phyloP scores from a whole-genome alignment of 306 rosid genomes.

The Dalbergia cochinchinensis region DNA sequence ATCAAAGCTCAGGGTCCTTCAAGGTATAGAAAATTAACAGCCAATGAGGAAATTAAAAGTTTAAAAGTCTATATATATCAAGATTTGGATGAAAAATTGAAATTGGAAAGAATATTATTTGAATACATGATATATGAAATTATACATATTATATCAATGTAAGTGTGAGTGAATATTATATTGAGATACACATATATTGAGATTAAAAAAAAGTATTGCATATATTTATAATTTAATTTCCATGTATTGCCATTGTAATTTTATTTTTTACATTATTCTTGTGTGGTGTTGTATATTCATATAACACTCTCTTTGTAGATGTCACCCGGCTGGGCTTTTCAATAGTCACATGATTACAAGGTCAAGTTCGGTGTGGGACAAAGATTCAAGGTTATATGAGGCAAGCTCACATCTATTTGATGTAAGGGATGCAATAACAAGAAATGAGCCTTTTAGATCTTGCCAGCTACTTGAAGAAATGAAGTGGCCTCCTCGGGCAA shows the following conservation, averaged over 20 bases:
- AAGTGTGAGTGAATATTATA: too few species aligned
- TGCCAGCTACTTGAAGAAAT: slow-evolving; percentile 45
- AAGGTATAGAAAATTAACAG: slow-evolving; percentile 50
- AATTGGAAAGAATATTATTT: too few species aligned
- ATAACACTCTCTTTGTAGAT: slow-evolving; percentile 33
- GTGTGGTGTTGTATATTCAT: too few species aligned
- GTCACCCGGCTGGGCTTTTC: slow-evolving; percentile 34
- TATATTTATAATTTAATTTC: too few species aligned
- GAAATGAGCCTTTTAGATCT: slow-evolving; percentile 42
- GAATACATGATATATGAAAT: too few species aligned
- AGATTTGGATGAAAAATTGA: neutral
- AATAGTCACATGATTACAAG: slow-evolving; percentile 41
- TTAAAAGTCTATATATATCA: neutral
- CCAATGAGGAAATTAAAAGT: neutral
- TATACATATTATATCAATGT: too few species aligned
- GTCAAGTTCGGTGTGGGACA: slow-evolving; percentile 48
- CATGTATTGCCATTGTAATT: too few species aligned
- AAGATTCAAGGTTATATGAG: slow-evolving; percentile 32
- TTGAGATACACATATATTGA: too few species aligned
- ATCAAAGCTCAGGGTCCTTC: slow-evolving; percentile 50
- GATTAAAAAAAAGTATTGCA: too few species aligned
- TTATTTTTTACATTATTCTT: too few species aligned
- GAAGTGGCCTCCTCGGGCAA: slow-evolving; percentile 48
- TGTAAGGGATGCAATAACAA: slow-evolving; percentile 43
- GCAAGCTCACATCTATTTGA: slow-evolving; percentile 47